Evolutionary conservation across 495 filamentous ascomycete genomes (phyloP).

Genomic region (Podospora sp.): DNA sequence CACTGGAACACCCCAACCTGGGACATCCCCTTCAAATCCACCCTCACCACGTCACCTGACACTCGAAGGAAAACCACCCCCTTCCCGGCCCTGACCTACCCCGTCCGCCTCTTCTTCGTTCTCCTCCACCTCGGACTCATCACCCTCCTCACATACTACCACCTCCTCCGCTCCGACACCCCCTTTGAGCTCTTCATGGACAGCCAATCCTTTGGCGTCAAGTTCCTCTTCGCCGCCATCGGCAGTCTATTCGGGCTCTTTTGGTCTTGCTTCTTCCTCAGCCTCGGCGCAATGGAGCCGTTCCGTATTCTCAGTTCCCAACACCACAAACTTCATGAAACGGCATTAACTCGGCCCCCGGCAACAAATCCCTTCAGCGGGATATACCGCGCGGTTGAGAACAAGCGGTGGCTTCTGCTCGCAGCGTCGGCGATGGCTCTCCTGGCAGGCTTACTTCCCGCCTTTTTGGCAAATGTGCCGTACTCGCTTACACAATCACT

Average conservation of each 20-base stretch:
- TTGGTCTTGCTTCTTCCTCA: slow-evolving; percentile 41
- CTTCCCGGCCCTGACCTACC: slow-evolving; percentile 36
- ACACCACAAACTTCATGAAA: background rate
- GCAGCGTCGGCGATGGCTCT: slow-evolving; percentile 30
- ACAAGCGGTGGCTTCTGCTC: slow-evolving; percentile 33
- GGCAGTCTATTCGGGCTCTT: slow-evolving; percentile 35
- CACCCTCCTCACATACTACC: slow-evolving; percentile 31
- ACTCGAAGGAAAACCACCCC: slow-evolving; percentile 17
- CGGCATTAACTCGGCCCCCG: slow-evolving; percentile 1
- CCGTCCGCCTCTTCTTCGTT: slow-evolving; percentile 30
- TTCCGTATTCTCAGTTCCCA: background rate
- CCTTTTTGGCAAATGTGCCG: slow-evolving; percentile 35
- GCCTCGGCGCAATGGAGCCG: slow-evolving; percentile 20
- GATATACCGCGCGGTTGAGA: slow-evolving; percentile 24
- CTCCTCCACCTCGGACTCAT: slow-evolving; percentile 26
- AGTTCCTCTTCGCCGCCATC: slow-evolving; percentile 36
- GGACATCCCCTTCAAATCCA: background rate
- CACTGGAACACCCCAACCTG: slow-evolving; percentile 1
- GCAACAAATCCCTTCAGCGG: slow-evolving; percentile 37
- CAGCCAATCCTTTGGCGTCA: slow-evolving; percentile 36
- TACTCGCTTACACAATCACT: slow-evolving; percentile 32
- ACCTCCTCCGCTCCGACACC: slow-evolving; percentile 27
- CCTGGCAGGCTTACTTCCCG: slow-evolving; percentile 36
- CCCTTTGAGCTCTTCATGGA: slow-evolving; percentile 31
- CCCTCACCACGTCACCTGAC: background rate